These are phyloP conservation scores for Sodiomyces alkalinus DNA, from an alignment of 2,329 filamentous ascomycete species.

Conservation along the genomic window DNA sequence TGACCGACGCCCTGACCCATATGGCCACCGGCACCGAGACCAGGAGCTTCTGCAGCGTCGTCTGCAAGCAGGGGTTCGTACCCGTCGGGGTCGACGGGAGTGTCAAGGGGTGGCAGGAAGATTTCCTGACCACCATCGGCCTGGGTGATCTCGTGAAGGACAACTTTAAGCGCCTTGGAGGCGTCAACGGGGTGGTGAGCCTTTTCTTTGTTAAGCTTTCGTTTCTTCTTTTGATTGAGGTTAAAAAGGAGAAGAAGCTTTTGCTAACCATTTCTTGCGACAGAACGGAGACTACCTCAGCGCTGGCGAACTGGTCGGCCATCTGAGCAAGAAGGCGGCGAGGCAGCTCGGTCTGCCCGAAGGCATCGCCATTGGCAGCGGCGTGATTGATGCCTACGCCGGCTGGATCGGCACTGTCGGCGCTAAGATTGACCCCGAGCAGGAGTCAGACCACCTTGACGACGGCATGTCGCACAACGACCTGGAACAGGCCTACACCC, in stretches of 20 bases:
- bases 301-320: slow-evolving; percentile 81
- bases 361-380: slow-evolving; percentile 85
- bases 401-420: slow-evolving; percentile 99
- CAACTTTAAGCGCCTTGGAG: slow-evolving; percentile 85
- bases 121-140: slow-evolving; percentile 79
- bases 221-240: slow-evolving; percentile 5
- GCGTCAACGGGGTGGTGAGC: slow-evolving; percentile 87
- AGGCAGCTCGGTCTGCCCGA: slow-evolving; percentile 68
- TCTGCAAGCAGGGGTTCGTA: slow-evolving; percentile 94
- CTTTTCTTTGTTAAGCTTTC: slow-evolving; percentile 21
- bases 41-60: slow-evolving; percentile 85
- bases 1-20: slow-evolving; percentile 85
- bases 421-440: slow-evolving; percentile 67
- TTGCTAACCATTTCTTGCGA: too few species aligned
- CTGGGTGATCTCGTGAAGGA: slow-evolving; percentile 72
- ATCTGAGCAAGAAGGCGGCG: slow-evolving; percentile 69
- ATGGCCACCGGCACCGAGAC: slow-evolving; percentile 86
- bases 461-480: slow-evolving; percentile 61
- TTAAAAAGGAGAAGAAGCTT: too few species aligned
- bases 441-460: slow-evolving; percentile 45
- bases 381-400: slow-evolving; percentile 95
- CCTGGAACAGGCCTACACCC: slow-evolving; percentile 81
- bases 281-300: slow-evolving; percentile 87
- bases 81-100: slow-evolving; percentile 95
- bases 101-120: slow-evolving; percentile 95